phyloP scores from a whole-genome alignment of 1,284 basidiomycete species.

The Boletus semigastroideus region DNA sequence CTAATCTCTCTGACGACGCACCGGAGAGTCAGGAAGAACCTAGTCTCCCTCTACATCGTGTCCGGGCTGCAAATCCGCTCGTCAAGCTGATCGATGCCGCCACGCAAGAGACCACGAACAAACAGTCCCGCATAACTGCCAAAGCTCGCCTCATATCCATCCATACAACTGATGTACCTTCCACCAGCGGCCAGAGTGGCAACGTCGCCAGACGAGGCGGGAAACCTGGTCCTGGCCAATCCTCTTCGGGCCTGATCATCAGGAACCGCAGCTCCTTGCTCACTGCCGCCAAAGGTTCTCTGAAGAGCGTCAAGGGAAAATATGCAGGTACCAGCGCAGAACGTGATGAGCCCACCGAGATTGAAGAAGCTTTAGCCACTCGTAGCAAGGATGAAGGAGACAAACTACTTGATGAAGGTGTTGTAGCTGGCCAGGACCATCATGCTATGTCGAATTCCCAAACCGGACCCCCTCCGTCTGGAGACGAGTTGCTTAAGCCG shows the following conservation, averaged over 20 bases:
- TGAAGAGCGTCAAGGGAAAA: slow-evolving; percentile 48
- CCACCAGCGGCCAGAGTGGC: slow-evolving; percentile 11
- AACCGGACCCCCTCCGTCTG: slow-evolving; percentile 32
- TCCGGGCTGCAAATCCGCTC: slow-evolving; percentile 48
- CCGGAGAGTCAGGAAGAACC: slow-evolving; percentile 6
- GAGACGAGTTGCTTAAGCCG: slow-evolving; percentile 45
- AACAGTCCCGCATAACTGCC: slow-evolving; percentile 41
- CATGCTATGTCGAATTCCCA: slow-evolving; percentile 3
- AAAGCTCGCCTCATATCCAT: slow-evolving; percentile 43
- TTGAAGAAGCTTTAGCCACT: slow-evolving; percentile 17
- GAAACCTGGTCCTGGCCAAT: slow-evolving; percentile 49
- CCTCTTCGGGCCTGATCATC: slow-evolving; percentile 38
- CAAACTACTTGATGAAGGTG: slow-evolving; percentile 20
- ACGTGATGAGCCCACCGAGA: slow-evolving; percentile 19
- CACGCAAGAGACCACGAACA: slow-evolving; percentile 19
- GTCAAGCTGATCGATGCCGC: slow-evolving; percentile 50
- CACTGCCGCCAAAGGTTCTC: slow-evolving; percentile 45
- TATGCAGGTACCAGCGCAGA: slow-evolving; percentile 12
- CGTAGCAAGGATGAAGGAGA: slow-evolving; percentile 4
- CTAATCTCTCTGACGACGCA: slow-evolving; percentile 4
- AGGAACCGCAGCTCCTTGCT: slow-evolving; percentile 48
- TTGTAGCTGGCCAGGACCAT: slow-evolving; percentile 6
- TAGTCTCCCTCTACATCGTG: slow-evolving; percentile 43
- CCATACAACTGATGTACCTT: slow-evolving; percentile 6
- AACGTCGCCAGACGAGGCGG: slow-evolving; percentile 19